Evolutionary conservation across 106 monocot species (phyloP).

Genomic region (Narthecium ossifragum): DNA sequence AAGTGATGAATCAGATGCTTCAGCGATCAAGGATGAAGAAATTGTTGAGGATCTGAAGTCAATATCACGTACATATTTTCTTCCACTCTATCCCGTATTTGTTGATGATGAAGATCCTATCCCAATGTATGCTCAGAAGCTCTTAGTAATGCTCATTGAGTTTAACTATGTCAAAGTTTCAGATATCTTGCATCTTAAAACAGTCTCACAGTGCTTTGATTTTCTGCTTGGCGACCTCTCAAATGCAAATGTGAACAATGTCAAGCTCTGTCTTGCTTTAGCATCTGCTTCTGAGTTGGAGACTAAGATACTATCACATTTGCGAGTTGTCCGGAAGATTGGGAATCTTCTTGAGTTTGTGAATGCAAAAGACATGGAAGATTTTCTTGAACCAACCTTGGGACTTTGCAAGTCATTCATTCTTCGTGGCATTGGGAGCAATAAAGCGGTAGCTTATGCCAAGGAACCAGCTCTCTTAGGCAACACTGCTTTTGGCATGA

Average conservation of each 20-base stretch:
- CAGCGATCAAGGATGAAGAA: constrained; percentile 21
- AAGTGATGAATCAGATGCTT: constrained; percentile 23
- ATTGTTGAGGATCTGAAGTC: constrained; percentile 37
- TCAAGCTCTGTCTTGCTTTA: constrained; percentile 85
- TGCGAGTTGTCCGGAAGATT: constrained; percentile 75
- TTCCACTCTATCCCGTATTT: constrained; percentile 74
- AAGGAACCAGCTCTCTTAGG: constrained; percentile 63
- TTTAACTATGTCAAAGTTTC: constrained; percentile 67
- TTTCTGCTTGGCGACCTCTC: constrained; percentile 81
- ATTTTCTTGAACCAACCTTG: constrained; percentile 87
- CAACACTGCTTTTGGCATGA: constrained; percentile 32
- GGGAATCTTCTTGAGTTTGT: constrained; percentile 95
- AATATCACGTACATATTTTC: constrained; percentile 59
- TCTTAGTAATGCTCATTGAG: constrained; percentile 86
- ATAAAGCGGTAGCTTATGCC: constrained; percentile 38
- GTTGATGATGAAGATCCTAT: constrained; percentile 97
- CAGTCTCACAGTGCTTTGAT: constrained; percentile 75
- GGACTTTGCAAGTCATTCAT: constrained; percentile 85
- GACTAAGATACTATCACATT: constrained; percentile 49
- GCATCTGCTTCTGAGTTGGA: constrained; percentile 93
- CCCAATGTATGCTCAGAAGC: constrained; percentile 97
- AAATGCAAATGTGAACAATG: constrained; percentile 82
- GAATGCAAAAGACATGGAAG: constrained; percentile 82
- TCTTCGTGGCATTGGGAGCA: constrained; percentile 57
- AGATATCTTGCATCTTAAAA: constrained; percentile 61